phyloP scores from a whole-genome alignment of 371 early-diverging fungal genomes.

The Circinella umbellata region DNA sequence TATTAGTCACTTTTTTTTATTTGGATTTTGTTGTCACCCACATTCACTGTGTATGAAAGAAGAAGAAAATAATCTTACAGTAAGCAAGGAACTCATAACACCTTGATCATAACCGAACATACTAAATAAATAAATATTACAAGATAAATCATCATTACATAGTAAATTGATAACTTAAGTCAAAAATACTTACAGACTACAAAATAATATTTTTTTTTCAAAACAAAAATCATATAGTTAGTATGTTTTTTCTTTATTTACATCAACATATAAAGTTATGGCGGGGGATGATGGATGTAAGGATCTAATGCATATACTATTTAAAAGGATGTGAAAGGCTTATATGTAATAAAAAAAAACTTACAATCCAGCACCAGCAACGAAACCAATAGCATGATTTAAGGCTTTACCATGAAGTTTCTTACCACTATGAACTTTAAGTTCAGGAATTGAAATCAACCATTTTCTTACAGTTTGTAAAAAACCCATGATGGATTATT shows the following conservation, averaged over 20 bases:
- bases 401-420: slow-evolving; percentile 14
- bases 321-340: too few relatives aligned
- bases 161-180: background rate
- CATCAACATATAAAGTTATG: background rate
- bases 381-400: slow-evolving; percentile 17
- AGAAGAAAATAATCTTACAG: slow-evolving; percentile 2
- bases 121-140: background rate
- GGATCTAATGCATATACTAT: background rate
- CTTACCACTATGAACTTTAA: slow-evolving; percentile 13
- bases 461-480: background rate
- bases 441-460: slow-evolving; percentile 12
- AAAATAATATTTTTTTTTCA: too few relatives aligned
- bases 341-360: background rate
- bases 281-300: background rate
- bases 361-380: slow-evolving; percentile 22
- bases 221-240: too few relatives aligned
- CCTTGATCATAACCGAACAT: slow-evolving; percentile 29
- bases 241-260: too few relatives aligned
- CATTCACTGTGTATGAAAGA: too few relatives aligned
- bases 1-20: background rate
- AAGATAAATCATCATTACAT: too few relatives aligned
- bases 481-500: background rate
- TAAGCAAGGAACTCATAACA: slow-evolving; percentile 25
- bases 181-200: slow-evolving; percentile 10
- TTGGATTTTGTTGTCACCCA: too few relatives aligned